phyloP scores from a whole-genome alignment of 2,329 filamentous ascomycete genomes.

The Aspergillus spinulosporus region DNA sequence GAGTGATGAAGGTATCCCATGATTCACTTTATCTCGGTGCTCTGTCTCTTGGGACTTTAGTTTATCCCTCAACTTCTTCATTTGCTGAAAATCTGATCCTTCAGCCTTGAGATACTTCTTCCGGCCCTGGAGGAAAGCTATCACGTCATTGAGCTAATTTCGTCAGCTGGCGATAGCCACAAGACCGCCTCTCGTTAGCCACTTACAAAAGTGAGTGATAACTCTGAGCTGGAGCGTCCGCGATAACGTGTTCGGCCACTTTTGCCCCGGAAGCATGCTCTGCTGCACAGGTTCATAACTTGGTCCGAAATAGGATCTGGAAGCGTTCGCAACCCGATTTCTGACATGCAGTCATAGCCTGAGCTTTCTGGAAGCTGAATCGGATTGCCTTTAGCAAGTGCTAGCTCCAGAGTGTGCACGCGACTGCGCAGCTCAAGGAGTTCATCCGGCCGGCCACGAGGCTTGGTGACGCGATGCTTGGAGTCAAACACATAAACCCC shows the following conservation, averaged over 20 bases:
- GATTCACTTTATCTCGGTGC: slow-evolving; percentile 32
- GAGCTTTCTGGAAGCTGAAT: slow-evolving; percentile 31
- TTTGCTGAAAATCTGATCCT: slow-evolving; percentile 27
- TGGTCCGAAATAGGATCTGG: slow-evolving; percentile 28
- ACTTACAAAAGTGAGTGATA: slow-evolving; percentile 36
- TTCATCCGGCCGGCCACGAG: slow-evolving; percentile 27
- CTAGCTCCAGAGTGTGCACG: slow-evolving; percentile 30
- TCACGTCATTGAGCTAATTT: slow-evolving; percentile 32
- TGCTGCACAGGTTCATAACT: slow-evolving; percentile 29
- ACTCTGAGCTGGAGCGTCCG: slow-evolving; percentile 34
- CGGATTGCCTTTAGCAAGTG: slow-evolving; percentile 23
- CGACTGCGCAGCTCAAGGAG: slow-evolving; percentile 33
- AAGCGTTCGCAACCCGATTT: slow-evolving; percentile 10
- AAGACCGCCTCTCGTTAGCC: background rate
- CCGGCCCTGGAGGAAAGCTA: slow-evolving; percentile 27
- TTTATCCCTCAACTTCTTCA: slow-evolving; percentile 34
- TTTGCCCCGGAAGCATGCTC: slow-evolving; percentile 33
- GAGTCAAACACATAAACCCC: slow-evolving; percentile 39
- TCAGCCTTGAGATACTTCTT: slow-evolving; percentile 20
- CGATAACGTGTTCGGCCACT: slow-evolving; percentile 33
- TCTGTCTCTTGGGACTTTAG: slow-evolving; percentile 31
- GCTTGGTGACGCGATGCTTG: slow-evolving; percentile 30
- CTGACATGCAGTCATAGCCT: slow-evolving; percentile 21
- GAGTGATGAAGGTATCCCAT: slow-evolving; percentile 31
- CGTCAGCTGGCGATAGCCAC: slow-evolving; percentile 7